These are phyloP conservation scores for Botrytis sinoallii DNA, from an alignment of 2,329 filamentous ascomycete genomes.

Conservation along the genomic window DNA sequence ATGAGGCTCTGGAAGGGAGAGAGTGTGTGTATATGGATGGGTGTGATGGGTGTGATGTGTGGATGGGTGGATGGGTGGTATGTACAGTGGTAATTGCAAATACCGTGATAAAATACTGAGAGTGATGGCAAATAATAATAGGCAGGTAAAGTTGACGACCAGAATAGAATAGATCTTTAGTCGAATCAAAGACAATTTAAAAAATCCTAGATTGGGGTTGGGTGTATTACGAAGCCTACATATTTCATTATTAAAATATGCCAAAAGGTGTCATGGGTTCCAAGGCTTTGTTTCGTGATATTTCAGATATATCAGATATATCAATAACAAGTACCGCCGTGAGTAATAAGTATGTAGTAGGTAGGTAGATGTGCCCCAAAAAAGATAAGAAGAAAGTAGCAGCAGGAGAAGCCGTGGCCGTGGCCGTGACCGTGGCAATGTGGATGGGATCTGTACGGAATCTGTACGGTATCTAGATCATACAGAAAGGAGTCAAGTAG, in stretches of 20 bases:
- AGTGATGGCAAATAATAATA: not conserved
- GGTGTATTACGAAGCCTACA: conserved; percentile 8
- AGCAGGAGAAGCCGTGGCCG: not conserved
- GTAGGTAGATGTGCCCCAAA: not conserved
- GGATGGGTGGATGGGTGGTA: not conserved
- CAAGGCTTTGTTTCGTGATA: not conserved
- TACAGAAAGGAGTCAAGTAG: not conserved
- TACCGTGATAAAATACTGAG: conserved; percentile 2
- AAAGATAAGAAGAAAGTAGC: not conserved
- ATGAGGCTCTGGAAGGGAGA: not conserved
- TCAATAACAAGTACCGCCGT: not conserved
- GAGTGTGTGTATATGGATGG: no score
- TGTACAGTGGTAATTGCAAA: not conserved
- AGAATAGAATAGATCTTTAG: not conserved
- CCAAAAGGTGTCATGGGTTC: conserved; percentile 3
- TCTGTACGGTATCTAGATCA: not conserved
- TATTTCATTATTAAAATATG: conserved; percentile 13
- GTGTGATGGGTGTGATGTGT: not conserved
- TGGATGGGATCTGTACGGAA: not conserved
- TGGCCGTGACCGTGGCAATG: not conserved
- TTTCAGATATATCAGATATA: not conserved
- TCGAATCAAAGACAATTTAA: conserved; percentile 6
- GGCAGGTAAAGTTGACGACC: not conserved
- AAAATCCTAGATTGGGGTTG: not conserved
- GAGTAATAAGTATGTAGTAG: not conserved